Conservation (phyloP, 129 eudicot genomes). For the Pulicaria dysenterica region DNA sequence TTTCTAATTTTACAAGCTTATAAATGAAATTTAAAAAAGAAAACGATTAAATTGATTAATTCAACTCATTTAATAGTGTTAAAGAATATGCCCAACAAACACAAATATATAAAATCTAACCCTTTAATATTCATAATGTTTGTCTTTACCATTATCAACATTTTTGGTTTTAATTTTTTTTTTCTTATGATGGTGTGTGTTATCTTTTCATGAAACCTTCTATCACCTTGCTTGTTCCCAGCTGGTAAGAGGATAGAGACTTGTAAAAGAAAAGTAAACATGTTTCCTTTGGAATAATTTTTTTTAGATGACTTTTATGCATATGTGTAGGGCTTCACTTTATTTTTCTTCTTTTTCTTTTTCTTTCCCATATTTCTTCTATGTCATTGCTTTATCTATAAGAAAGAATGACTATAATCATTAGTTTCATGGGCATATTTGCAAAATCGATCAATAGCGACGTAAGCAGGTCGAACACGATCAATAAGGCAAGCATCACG, state of each 20-base stretch:
- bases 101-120: background rate
- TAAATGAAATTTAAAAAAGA: too few species aligned
- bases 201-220: constrained; percentile 24
- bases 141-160: constrained; percentile 34
- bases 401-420: constrained; percentile 46
- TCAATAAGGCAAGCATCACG: background rate
- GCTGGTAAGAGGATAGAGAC: constrained; percentile 41
- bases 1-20: too few species aligned
- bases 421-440: constrained; percentile 32
- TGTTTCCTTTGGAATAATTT: constrained; percentile 42
- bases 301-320: constrained; percentile 33
- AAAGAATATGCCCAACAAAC: too few species aligned
- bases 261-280: constrained; percentile 33
- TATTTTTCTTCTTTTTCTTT: constrained; percentile 34
- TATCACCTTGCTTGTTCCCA: constrained; percentile 31
- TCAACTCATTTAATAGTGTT: too few species aligned
- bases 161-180: background rate
- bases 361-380: constrained; percentile 35
- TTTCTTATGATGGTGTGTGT: constrained; percentile 27
- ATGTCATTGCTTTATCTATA: constrained; percentile 46
- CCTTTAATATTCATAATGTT: background rate
- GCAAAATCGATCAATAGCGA: constrained; percentile 24
- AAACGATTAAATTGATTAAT: too few species aligned
- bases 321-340: constrained; percentile 34
- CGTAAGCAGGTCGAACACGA: constrained; percentile 5